phyloP scores from a whole-genome alignment of 2,329 filamentous ascomycete species.

The Diaporthe nobilis region DNA sequence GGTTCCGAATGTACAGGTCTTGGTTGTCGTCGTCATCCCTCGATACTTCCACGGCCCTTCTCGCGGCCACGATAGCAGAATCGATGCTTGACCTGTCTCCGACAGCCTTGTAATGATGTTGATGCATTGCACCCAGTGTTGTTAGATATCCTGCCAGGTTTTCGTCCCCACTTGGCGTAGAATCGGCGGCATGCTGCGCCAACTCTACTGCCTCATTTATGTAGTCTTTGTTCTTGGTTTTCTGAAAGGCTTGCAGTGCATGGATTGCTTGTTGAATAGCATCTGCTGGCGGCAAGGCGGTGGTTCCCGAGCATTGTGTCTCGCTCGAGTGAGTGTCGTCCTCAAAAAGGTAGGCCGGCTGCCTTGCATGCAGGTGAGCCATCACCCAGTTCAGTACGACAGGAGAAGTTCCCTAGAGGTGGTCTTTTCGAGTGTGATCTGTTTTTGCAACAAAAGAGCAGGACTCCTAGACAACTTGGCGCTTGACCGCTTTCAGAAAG shows the following conservation, averaged over 20 bases:
- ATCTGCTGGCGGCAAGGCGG: background rate
- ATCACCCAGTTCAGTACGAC: background rate
- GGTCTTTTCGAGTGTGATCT: no score
- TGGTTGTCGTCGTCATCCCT: background rate
- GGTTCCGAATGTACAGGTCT: background rate
- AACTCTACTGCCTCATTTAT: background rate
- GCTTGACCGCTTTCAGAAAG: no score
- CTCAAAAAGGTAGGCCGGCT: no score
- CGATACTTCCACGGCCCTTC: background rate
- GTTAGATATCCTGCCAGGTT: background rate
- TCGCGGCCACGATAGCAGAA: background rate
- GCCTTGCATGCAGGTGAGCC: background rate
- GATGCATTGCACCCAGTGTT: background rate
- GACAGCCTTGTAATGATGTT: background rate
- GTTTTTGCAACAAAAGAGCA: no score
- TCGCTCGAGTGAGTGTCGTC: no score
- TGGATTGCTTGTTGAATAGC: background rate
- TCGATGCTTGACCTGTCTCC: background rate
- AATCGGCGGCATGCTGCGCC: background rate
- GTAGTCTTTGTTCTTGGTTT: background rate
- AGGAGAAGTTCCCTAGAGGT: no score
- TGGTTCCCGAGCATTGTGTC: no score
- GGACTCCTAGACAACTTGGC: no score
- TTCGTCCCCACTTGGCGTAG: background rate
- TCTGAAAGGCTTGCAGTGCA: background rate